Percentiles rank a stretch among this genome's conserved stretches.
phyloP scores from a whole-genome alignment of 2,329 filamentous ascomycete species.

The Ploettnerulaceae sp. region DNA sequence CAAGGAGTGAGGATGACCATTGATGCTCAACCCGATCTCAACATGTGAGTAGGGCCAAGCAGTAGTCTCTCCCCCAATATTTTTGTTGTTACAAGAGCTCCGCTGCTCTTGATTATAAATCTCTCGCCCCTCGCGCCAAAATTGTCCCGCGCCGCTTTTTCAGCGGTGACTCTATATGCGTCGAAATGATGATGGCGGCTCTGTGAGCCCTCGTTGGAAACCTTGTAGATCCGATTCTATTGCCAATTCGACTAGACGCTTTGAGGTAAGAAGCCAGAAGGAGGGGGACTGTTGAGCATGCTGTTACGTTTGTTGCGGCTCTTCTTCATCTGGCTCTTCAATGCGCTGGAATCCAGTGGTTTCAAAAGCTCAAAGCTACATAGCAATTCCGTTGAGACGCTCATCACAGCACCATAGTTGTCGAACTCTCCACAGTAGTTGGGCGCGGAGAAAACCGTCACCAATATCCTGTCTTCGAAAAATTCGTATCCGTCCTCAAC shows the following conservation, averaged over 20 bases:
- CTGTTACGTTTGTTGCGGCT: slow-evolving; percentile 89
- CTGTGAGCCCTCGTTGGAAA: background rate
- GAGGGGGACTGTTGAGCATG: slow-evolving; percentile 90
- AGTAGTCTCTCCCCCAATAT: background rate
- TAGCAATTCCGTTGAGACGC: slow-evolving; percentile 84
- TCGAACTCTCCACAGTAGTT: slow-evolving; percentile 99
- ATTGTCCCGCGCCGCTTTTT: slow-evolving; percentile 3
- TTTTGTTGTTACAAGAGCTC: background rate
- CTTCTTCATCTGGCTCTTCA: slow-evolving; percentile 99
- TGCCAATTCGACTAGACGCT: slow-evolving; percentile 22
- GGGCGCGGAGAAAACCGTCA: slow-evolving; percentile 95
- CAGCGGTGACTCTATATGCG: slow-evolving; percentile 4
- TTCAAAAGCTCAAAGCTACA: slow-evolving; percentile 98
- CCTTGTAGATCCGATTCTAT: background rate
- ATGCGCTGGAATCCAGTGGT: slow-evolving; percentile 87
- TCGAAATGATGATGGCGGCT: background rate
- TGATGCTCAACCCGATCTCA: background rate
- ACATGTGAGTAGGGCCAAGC: background rate
- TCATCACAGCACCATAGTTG: slow-evolving; percentile 99
- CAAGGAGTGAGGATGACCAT: background rate
- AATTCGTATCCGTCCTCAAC: slow-evolving; percentile 99
- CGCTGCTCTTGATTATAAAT: background rate
- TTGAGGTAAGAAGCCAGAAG: slow-evolving; percentile 26
- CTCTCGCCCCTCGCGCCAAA: background rate
- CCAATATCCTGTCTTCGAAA: slow-evolving; percentile 89